Conservation (phyloP, 306 rosid species). For the Cyamopsis tetragonoloba region DNA sequence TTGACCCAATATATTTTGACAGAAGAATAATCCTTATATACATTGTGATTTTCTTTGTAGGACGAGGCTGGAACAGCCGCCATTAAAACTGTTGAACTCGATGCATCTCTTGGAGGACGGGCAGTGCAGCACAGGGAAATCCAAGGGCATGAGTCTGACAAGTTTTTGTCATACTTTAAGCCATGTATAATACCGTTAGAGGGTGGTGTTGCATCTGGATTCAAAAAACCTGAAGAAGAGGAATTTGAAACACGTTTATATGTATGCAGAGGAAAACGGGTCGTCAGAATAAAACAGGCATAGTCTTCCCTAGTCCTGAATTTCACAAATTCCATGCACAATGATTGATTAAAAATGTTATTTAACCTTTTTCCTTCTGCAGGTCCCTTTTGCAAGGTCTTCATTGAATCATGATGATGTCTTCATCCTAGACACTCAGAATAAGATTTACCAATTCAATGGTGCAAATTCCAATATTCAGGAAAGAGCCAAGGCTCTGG, state of each 20-base stretch:
- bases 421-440: conserved; percentile 80
- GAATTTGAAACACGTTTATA: conserved; percentile 83
- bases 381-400: conserved; percentile 95
- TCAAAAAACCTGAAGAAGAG: conserved; percentile 73
- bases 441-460: conserved; percentile 92
- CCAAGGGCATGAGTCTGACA: conserved; percentile 97
- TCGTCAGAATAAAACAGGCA: conserved; percentile 99
- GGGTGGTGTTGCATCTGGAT: conserved; percentile 89
- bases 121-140: conserved; percentile 96
- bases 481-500: conserved; percentile 98
- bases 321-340: conserved; percentile 29
- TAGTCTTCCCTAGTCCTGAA: conserved; percentile 9
- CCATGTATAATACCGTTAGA: conserved; percentile 98
- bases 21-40: not conserved
- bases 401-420: conserved; percentile 98
- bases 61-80: conserved; percentile 99
- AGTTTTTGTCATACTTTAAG: conserved; percentile 92
- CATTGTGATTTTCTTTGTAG: conserved; percentile 39
- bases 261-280: conserved; percentile 93
- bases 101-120: conserved; percentile 90
- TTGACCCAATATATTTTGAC: not conserved
- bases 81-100: conserved; percentile 89
- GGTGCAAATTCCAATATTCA: conserved; percentile 98
- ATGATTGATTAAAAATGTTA: conserved; percentile 27
- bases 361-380: conserved; percentile 33